These are phyloP conservation scores for Camelina sativa DNA, from an alignment of 345 rosid species.

Conservation along the genomic window DNA sequence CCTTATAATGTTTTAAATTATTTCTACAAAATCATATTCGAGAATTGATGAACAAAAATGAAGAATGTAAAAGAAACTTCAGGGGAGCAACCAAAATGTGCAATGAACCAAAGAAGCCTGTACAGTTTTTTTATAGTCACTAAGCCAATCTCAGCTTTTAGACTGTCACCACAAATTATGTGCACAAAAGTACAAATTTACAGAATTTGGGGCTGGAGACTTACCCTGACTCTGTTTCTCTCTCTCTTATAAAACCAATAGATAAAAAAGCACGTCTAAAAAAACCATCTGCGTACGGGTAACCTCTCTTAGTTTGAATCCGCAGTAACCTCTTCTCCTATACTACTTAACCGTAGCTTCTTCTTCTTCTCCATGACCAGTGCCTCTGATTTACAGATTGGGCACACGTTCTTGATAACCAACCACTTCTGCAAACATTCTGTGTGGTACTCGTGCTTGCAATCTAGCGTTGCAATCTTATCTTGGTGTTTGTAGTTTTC, in stretches of 20 bases:
- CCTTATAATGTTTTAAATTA: not conserved
- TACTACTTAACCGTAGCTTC: slow-evolving; percentile 34
- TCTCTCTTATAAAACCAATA: slow-evolving; percentile 45
- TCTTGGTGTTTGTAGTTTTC: slow-evolving; percentile 64
- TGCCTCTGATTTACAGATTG: slow-evolving; percentile 90
- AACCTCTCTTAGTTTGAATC: slow-evolving; percentile 17
- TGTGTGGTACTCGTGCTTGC: slow-evolving; percentile 81
- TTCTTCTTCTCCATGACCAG: slow-evolving; percentile 46
- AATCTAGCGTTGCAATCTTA: slow-evolving; percentile 65
- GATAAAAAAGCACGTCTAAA: slow-evolving; percentile 35
- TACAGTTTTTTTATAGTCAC: slow-evolving; percentile 42
- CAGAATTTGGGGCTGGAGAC: slow-evolving; percentile 44
- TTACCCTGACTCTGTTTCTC: slow-evolving; percentile 34
- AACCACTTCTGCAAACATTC: slow-evolving; percentile 91
- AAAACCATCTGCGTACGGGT: slow-evolving; percentile 15
- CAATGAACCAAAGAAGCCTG: slow-evolving; percentile 42
- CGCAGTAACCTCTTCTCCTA: slow-evolving; percentile 28
- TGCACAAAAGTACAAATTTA: slow-evolving; percentile 52
- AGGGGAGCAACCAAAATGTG: slow-evolving; percentile 46
- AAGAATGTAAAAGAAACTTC: slow-evolving; percentile 41
- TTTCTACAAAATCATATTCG: not conserved
- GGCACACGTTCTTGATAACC: slow-evolving; percentile 78
- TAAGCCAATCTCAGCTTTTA: slow-evolving; percentile 31
- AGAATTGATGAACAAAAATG: not conserved
- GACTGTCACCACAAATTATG: slow-evolving; percentile 36